Conservation (phyloP, 179 eudicot genomes). For the Camellia oleifera region DNA sequence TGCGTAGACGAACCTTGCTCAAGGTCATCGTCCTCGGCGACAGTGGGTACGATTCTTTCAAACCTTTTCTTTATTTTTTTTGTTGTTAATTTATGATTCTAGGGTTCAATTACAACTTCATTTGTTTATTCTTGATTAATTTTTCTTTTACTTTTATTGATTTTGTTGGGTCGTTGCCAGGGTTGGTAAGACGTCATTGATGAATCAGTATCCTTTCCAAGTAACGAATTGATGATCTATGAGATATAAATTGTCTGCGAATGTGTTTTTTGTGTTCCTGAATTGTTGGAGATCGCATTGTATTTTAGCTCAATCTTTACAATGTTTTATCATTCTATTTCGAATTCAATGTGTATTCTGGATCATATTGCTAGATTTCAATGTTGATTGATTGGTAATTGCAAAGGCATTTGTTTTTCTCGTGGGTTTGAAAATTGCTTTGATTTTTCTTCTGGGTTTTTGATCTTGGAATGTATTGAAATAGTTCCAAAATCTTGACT, state of each 20-base stretch:
- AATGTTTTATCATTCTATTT: background rate
- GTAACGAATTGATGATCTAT: constrained; percentile 4
- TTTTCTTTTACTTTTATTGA: background rate
- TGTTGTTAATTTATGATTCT: background rate
- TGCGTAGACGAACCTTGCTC: constrained; percentile 38
- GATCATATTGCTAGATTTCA: background rate
- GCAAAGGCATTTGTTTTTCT: background rate
- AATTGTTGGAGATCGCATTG: constrained; percentile 3
- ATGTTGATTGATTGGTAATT: background rate
- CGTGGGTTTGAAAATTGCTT: background rate
- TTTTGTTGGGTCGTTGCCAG: constrained; percentile 19
- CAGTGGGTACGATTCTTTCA: constrained; percentile 29
- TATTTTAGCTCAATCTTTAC: background rate
- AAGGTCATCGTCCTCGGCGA: constrained; percentile 48
- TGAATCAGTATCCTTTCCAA: constrained; percentile 45
- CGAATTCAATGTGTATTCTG: background rate
- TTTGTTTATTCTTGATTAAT: background rate
- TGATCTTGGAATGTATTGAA: background rate
- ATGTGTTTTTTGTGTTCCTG: background rate
- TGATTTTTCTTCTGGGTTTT: background rate
- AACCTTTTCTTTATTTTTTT: background rate
- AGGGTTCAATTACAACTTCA: background rate
- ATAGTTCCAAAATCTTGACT: background rate
- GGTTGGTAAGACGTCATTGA: constrained; percentile 48
- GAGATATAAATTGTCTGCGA: background rate